Conservation (phyloP, 2,329 filamentous ascomycete genomes). For the Raffaelea arxii region DNA sequence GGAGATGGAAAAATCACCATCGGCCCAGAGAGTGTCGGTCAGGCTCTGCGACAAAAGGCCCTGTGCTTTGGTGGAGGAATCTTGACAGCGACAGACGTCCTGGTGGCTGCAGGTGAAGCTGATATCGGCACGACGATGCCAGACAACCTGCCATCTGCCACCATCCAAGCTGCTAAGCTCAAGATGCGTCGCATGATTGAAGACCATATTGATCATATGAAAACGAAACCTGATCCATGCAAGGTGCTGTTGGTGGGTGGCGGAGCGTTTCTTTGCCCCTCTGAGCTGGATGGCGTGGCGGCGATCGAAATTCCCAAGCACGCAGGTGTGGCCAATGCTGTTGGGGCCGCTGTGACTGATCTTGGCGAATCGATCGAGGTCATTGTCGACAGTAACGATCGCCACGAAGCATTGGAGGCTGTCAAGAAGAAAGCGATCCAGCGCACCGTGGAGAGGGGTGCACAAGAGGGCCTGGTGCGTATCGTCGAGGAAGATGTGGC, state of each 20-base stretch:
- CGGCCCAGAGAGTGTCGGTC: constrained; percentile 18
- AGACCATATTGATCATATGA: constrained; percentile 49
- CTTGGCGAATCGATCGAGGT: constrained; percentile 45
- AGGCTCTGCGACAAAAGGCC: constrained; percentile 40
- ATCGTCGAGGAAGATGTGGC: constrained; percentile 43
- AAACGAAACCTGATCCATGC: constrained; percentile 47
- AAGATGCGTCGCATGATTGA: constrained; percentile 43
- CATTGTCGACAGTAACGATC: constrained; percentile 28
- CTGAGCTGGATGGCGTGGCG: constrained; percentile 43
- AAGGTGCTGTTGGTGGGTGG: constrained; percentile 55
- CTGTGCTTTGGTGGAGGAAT: constrained; percentile 46
- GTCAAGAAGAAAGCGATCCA: constrained; percentile 29
- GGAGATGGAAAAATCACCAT: constrained; percentile 30
- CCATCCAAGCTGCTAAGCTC: constrained; percentile 23
- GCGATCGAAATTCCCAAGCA: constrained; percentile 44
- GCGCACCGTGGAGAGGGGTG: constrained; percentile 36
- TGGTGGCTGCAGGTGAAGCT: constrained; percentile 18
- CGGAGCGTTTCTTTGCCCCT: constrained; percentile 48
- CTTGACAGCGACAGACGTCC: constrained; percentile 50
- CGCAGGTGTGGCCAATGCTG: constrained; percentile 53
- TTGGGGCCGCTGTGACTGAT: constrained; percentile 52
- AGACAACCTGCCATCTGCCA: constrained; percentile 18
- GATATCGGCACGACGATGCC: constrained; percentile 26
- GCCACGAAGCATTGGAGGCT: constrained; percentile 24
- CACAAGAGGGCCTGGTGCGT: constrained; percentile 30